Evolutionary conservation across 2,329 filamentous ascomycete species (phyloP), one percentile per base, ranked within the genome.

Genomic region (Colletotrichum tropicale): DNA sequence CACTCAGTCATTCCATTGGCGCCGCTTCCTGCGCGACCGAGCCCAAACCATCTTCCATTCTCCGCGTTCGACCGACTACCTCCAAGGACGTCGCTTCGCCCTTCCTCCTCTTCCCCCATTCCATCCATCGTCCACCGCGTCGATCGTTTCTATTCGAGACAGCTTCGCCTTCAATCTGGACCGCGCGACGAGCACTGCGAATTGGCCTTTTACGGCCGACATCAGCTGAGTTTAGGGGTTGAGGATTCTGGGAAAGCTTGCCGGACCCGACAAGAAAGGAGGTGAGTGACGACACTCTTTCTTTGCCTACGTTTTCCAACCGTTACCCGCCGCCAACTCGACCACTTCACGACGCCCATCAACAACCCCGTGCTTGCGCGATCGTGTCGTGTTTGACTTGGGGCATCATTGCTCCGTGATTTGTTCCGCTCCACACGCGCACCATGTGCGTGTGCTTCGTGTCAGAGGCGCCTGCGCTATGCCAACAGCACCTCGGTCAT

Each of bases 141-240:
- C 74, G 43, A 74, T 74, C 70, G 30, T 73, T 55, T 48, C 56
- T 38, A 30, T 61, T 55, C 43, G n/a, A 38, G 70, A 75, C 60
- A 13, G 28, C 61, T 26, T 66, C 60, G 34, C 34, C 26, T 66
- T 75, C 66, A 75, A 67, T 64, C 71, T 75, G 71, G 74, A 76
- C 71, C 71, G 71, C 70, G 71, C 71, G 48, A 74, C 60, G 74
- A 67, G 60, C 60, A 66, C 34, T 76, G 65, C 61, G 66, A 75
- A 76, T 75, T 72, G 78, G 78, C 80, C 81, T 80, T 74, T 60
- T 74, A 76, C 76, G 80, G 81, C 79, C 79, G 72, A 80, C 70
- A 76, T 74, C 73, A 74, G 71, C 78, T 81, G 79, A 76, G 74
- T 78, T 77, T 77, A 78, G 81, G 79, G 79, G 76, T 77, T 76